These are phyloP conservation scores for Blastocystis hominis DNA, from an alignment of 352 stramenopile species.

Conservation along the genomic window DNA sequence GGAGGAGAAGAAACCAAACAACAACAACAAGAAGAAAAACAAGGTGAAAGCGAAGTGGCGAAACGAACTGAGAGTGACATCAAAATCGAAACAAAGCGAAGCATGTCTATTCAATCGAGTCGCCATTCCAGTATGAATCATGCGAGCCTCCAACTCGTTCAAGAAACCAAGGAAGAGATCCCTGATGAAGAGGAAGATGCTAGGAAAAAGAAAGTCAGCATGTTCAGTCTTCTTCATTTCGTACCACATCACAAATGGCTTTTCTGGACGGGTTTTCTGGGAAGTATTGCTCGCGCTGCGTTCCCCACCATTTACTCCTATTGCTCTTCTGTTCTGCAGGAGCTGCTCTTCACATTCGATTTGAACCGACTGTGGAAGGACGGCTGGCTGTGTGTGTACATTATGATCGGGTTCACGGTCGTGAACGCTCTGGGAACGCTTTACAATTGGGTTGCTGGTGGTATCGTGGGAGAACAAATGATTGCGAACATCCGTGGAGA, in stretches of 20 bases:
- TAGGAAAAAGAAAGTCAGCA: neutral
- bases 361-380: neutral
- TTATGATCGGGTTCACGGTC: neutral
- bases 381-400: neutral
- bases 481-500: neutral
- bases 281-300: neutral
- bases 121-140: too few relatives aligned
- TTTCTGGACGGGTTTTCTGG: constrained; percentile 8
- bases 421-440: neutral
- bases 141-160: too few relatives aligned
- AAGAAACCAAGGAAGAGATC: neutral
- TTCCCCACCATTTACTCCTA: neutral
- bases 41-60: too few relatives aligned
- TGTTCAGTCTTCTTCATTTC: neutral
- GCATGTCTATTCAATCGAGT: neutral
- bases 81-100: neutral
- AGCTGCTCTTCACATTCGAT: neutral
- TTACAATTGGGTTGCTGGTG: neutral
- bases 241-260: neutral
- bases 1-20: neutral
- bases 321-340: neutral
- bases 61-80: neutral
- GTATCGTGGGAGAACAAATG: constrained; percentile 1
- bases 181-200: neutral
- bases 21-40: too few relatives aligned